Evolutionary conservation across 371 early-diverging fungal species (phyloP), one percentile per base, ranked within the genome.

Genomic region (Mucor ambiguus): DNA sequence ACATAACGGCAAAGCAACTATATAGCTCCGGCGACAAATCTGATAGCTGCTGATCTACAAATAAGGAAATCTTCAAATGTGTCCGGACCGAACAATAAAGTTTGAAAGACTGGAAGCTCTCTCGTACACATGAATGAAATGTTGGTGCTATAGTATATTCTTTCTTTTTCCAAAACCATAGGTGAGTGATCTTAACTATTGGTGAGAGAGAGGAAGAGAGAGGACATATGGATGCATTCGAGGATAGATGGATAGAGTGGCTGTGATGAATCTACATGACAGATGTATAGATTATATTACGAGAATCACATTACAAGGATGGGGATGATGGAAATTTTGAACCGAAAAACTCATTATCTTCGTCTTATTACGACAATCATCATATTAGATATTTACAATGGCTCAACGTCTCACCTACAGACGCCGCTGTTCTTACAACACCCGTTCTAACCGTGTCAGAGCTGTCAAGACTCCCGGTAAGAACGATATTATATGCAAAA

Each of bases 341-440:
- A 59, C 2, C 29, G 18, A 33, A 29, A 49, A 43, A 54, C 52
- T 55, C 60, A 65, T 58, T 46, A 28, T 46, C 33, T 46, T 28
- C 41, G 8, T 38, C 16, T 58, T 61, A 35, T 5, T 59, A 59
- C 55, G 58, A 57, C 49, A 28, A 55, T 32, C 32, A 30, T 14
- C 26, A 16, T 46, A 11, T 22, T 55, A 68, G 68, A 68, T 59
- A 48, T 57, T 67, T 66, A 75, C 69, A 74, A 90, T 90, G 90
- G 89, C 82, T 81, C 96, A 97, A 88, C 94, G 98, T 87, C 89
- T 97, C 72, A 95, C 94, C 70, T 98, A 98, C 92, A 91, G 97
- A 83, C 93, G 98, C 76, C 93, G 97, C 78, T 89, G 95, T 74
- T 96, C 97, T 72, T 98, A 98, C 95, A 97, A 98, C 95, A 98